A percentile compares a stretch with the other conserved stretches of the same genome.
Conservation (phyloP, 345 rosid genomes). For the Populus deltoides region DNA sequence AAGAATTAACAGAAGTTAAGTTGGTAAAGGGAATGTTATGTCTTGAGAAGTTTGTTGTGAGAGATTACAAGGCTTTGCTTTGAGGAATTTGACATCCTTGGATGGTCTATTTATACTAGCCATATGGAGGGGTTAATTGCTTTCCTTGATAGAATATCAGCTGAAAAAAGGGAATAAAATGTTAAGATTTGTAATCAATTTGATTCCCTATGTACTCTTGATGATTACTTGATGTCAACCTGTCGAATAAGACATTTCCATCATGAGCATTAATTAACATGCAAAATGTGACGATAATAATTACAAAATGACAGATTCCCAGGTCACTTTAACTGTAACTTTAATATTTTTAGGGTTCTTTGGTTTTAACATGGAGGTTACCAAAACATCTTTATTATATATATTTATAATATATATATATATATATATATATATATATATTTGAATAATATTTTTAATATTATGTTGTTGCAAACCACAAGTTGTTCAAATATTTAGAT, state of each 20-base stretch:
- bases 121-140: neutral
- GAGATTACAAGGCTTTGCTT: slow-evolving; percentile 4
- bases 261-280: neutral
- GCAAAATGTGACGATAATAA: neutral
- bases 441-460: too few species aligned
- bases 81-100: slow-evolving; percentile 9
- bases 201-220: slow-evolving; percentile 17
- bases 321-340: neutral
- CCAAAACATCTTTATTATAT: too few species aligned
- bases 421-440: too few species aligned
- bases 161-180: slow-evolving; percentile 13
- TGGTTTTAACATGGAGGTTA: too few species aligned
- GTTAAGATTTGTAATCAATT: neutral
- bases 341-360: too few species aligned
- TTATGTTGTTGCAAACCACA: rapidly evolving
- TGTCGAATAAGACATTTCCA: neutral
- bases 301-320: neutral
- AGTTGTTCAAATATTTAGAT: rapidly evolving
- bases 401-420: too few species aligned
- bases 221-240: slow-evolving; percentile 10
- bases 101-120: slow-evolving; percentile 27
- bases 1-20: neutral
- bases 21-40: neutral
- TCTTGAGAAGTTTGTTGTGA: neutral
- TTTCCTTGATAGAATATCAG: neutral